phyloP scores from a whole-genome alignment of 2,329 filamentous ascomycete species.

The Botrytis pseudocinerea region DNA sequence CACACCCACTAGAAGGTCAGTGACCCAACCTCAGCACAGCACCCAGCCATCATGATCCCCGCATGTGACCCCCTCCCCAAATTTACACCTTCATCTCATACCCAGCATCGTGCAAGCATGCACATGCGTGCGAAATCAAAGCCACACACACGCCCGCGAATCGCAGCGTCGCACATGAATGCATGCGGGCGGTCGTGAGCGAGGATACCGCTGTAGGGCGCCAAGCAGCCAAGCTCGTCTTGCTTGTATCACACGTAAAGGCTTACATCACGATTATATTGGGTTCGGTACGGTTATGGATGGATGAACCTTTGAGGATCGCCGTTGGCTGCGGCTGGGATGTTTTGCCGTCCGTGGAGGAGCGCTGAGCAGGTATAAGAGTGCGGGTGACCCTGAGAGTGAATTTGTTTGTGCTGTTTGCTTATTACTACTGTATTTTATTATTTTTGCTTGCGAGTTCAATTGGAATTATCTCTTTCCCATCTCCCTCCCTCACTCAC shows the following conservation, averaged over 20 bases:
- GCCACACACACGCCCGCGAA: neutral
- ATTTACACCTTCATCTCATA: no score
- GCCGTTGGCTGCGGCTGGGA: neutral
- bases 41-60: no score
- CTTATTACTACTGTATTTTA: neutral
- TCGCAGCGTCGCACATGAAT: neutral
- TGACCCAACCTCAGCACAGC: no score
- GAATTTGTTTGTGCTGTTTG: neutral
- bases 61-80: no score
- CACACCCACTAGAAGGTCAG: no score
- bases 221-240: neutral
- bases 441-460: neutral
- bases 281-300: neutral
- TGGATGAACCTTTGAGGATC: neutral
- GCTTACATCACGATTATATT: neutral
- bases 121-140: neutral
- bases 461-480: neutral
- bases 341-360: neutral
- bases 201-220: neutral
- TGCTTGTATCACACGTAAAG: constrained; percentile 3
- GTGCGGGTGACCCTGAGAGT: neutral
- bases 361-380: neutral
- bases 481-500: neutral
- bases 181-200: neutral
- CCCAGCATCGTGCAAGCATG: no score